Evolutionary conservation across 805 yeast genomes (phyloP).

Genomic region (Saturnispora silvae): DNA sequence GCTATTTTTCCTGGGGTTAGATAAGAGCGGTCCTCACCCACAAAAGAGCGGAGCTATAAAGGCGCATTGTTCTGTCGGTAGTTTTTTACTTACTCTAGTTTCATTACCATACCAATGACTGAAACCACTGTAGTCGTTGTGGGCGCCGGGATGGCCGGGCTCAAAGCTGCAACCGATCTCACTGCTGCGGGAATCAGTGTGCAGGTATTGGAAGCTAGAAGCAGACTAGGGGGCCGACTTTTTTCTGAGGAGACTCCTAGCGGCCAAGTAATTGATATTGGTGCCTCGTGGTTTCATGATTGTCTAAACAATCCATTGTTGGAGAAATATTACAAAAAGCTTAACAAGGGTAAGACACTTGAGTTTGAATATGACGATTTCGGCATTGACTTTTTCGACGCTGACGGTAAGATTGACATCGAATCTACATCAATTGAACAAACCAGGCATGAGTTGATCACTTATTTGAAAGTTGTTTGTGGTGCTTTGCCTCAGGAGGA

Average conservation of each 20-base stretch:
- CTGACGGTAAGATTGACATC: constrained; percentile 26
- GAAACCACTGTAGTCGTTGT: constrained; percentile 30
- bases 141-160: constrained; percentile 49
- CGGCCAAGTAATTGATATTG: constrained; percentile 45
- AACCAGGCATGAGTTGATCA: constrained; percentile 22
- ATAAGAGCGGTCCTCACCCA: no score
- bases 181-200: constrained; percentile 28
- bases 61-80: no score
- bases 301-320: constrained; percentile 55
- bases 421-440: constrained; percentile 41
- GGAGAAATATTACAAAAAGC: constrained; percentile 29
- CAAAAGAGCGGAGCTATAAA: no score
- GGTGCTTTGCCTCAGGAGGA: constrained; percentile 23
- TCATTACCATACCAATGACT: no score
- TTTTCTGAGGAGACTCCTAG: constrained; percentile 29
- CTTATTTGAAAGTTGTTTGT: constrained; percentile 15
- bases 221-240: constrained; percentile 60
- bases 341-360: constrained; percentile 16
- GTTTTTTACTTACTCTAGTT: no score
- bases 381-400: constrained; percentile 13
- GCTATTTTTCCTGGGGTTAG: no score
- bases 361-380: constrained; percentile 26
- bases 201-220: constrained; percentile 39
- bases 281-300: constrained; percentile 91
- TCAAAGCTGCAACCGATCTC: constrained; percentile 37